Base-by-base conservation (phyloP, 495 filamentous ascomycete genomes). In the Penicillium alfredii region DNA sequence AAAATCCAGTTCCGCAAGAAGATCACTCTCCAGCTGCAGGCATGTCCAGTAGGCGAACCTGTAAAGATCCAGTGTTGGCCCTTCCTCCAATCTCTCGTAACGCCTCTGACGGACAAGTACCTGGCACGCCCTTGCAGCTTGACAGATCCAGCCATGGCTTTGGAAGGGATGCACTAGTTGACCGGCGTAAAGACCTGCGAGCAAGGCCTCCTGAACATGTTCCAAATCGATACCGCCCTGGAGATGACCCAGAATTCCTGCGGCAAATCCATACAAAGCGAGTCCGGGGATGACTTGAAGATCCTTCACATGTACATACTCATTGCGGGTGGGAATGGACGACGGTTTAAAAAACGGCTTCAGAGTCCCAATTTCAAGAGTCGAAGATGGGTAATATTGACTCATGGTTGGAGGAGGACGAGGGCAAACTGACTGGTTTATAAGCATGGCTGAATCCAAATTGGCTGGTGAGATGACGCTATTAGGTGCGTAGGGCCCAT, bases 11-110 rank as follows among this genome's bases (percentile, higher is more conserved):
- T 98, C 92, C 6, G 92, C 92, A 19, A 95, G 66, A 28, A 98
- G 84, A 58, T 98, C 92, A 64, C 92, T 95, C 63, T 98, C 92
- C 13, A 97, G 71, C 47, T 96, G 92, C 47, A 95, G 64, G 53
- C 86, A 93, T 6, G 89, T 92, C 90, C 90, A 98, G 47, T 86
- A 95, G 5, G 87, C 86, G 45, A 92, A 81, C 21, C 81, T 68
- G 32, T 84, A 68, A 25, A 82, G 68, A 45, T 81, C 77, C 29
- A 56, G 53, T 0, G 42, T 16, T 4, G 39, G 36, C 6, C 55
- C 52, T 11, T 59, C 55, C 9, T 33, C 29, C 19, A 58, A 47
- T 33, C 47, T 26, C 11, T 57, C 56, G 45, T 71, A 71, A 0
- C 57, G 57, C 38, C 53, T 64, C 81, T 78, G 73, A 66, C 83